Conservation (phyloP, 306 rosid species). For the Cucumis hystrix region DNA sequence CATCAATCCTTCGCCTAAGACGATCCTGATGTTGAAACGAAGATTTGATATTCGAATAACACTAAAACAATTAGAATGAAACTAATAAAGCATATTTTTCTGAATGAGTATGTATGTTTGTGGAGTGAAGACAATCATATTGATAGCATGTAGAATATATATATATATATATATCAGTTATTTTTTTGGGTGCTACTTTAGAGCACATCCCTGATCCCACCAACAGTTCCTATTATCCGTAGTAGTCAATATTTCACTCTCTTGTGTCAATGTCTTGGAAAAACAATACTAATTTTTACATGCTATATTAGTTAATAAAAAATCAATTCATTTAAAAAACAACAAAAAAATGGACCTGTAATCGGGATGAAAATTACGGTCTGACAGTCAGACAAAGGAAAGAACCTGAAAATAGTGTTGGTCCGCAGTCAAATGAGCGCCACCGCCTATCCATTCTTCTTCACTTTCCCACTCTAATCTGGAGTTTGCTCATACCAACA, state of each 20-base stretch:
- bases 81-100: not conserved
- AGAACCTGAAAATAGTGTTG: constrained; percentile 1
- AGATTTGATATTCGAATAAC: not conserved
- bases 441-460: constrained; percentile 24
- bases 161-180: not conserved
- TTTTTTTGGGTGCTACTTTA: not conserved
- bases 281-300: constrained; percentile 8
- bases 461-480: constrained; percentile 70
- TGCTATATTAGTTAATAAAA: constrained; percentile 3
- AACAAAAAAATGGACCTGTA: constrained; percentile 1
- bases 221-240: constrained; percentile 2
- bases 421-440: not conserved
- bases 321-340: constrained; percentile 5
- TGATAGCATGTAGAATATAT: not conserved
- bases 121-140: not conserved
- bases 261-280: constrained; percentile 5
- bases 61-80: not conserved
- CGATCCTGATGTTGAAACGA: not conserved
- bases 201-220: constrained; percentile 1
- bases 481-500: constrained; percentile 68
- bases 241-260: constrained; percentile 8
- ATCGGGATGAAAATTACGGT: not conserved
- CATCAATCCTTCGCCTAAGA: not conserved
- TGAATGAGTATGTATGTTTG: not conserved
- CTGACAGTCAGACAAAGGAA: not conserved